Conservation (phyloP, 306 rosid genomes). For the Malus asiatica region DNA sequence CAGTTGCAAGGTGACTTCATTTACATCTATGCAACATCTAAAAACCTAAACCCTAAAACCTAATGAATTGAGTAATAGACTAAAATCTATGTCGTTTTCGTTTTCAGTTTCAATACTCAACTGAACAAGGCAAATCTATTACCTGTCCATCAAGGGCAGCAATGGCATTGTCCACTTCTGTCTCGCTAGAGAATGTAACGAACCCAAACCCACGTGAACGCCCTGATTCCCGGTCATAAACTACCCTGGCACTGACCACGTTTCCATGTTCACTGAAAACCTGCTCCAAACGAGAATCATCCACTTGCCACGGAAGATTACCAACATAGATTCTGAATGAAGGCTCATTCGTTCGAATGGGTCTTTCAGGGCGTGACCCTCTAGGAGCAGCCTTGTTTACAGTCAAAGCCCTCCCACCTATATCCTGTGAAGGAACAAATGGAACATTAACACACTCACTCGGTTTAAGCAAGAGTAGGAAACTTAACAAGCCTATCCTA, state of each 20-base stretch:
- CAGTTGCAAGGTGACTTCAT: background rate
- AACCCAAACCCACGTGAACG: conserved; percentile 89
- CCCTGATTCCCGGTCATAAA: conserved; percentile 64
- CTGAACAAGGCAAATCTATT: conserved; percentile 1
- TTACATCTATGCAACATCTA: background rate
- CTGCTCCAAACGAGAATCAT: conserved; percentile 56
- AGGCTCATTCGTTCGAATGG: conserved; percentile 11
- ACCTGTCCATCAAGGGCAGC: conserved; percentile 96
- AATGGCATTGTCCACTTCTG: conserved; percentile 60
- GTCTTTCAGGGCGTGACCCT: conserved; percentile 34
- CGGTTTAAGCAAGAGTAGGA: background rate
- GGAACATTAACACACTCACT: conserved; percentile 1
- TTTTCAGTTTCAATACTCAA: background rate
- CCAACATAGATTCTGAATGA: conserved; percentile 29
- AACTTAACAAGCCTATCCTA: background rate
- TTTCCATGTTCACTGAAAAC: conserved; percentile 73
- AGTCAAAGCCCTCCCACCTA: conserved; percentile 30
- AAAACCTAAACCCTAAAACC: background rate
- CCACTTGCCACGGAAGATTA: conserved; percentile 51
- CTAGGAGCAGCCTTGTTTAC: conserved; percentile 45
- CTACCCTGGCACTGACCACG: conserved; percentile 57
- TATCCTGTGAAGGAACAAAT: conserved; percentile 19
- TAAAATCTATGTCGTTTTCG: background rate
- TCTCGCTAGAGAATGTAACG: conserved; percentile 52
- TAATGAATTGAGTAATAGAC: background rate